A percentile compares a stretch with the other conserved stretches of the same genome.
These are phyloP conservation scores for Polymyxa betae DNA, from an alignment of 208 protist species.

Conservation along the genomic window DNA sequence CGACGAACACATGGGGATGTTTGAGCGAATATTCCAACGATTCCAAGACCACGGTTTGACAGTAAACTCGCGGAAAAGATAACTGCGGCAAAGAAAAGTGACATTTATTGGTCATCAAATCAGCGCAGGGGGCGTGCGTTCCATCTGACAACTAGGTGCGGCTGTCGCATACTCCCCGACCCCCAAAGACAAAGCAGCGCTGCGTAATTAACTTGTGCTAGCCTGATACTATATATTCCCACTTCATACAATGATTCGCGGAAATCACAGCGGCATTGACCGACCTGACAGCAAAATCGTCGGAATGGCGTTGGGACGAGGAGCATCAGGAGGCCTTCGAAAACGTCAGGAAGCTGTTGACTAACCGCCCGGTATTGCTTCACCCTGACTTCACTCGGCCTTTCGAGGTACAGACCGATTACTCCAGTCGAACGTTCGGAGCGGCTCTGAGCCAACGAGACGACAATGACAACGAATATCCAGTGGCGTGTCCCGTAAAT, in stretches of 20 bases:
- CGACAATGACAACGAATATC: background rate
- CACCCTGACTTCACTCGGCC: background rate
- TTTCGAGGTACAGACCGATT: background rate
- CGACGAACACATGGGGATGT: background rate
- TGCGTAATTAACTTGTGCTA: background rate
- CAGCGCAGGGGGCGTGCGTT: background rate
- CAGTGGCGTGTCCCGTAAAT: background rate
- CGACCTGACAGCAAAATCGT: background rate
- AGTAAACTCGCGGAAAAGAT: background rate
- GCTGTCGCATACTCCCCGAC: background rate
- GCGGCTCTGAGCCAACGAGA: background rate
- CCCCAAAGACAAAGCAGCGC: background rate
- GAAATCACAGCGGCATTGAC: background rate
- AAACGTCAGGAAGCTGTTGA: background rate
- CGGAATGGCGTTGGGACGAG: background rate
- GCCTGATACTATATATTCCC: background rate
- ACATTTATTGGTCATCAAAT: background rate
- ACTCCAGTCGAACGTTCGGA: background rate
- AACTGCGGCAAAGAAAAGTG: background rate
- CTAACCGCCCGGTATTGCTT: background rate
- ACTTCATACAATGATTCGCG: background rate
- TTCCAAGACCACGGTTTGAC: background rate
- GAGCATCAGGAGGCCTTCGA: background rate
- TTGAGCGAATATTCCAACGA: background rate
- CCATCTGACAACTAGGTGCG: background rate